Evolutionary conservation across 495 filamentous ascomycete genomes (phyloP).

Genomic region (Penicillium soppii): DNA sequence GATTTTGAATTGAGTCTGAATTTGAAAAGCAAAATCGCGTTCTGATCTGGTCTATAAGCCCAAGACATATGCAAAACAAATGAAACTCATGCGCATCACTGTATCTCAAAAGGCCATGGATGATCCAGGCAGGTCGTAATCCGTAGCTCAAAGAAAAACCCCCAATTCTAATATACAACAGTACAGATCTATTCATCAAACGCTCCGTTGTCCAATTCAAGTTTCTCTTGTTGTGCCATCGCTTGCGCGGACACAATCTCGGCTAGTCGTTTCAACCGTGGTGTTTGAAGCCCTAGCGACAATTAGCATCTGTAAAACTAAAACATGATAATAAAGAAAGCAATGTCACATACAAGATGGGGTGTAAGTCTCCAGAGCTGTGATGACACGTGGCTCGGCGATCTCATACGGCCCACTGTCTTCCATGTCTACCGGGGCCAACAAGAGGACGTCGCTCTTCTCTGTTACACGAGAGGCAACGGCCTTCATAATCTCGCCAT

Average conservation of each 20-base stretch:
- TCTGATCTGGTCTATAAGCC: conserved; percentile 8
- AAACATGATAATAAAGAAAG: too few species aligned
- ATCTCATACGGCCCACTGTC: conserved; percentile 99
- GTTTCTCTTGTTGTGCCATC: conserved; percentile 86
- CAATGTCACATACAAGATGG: too few species aligned
- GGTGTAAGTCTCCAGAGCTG: conserved; percentile 95
- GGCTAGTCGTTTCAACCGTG: conserved; percentile 86
- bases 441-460: conserved; percentile 92
- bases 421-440: conserved; percentile 97
- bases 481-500: conserved; percentile 99
- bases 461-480: conserved; percentile 96
- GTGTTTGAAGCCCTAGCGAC: conserved; percentile 98
- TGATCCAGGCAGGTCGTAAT: conserved; percentile 28
- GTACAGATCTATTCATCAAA: conserved; percentile 29
- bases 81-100: conserved; percentile 26
- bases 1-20: too few species aligned
- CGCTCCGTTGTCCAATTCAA: conserved; percentile 54
- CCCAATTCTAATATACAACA: conserved; percentile 31
- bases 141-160: conserved; percentile 29
- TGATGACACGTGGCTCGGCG: conserved; percentile 92
- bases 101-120: conserved; percentile 21
- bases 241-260: conserved; percentile 97
- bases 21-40: background rate
- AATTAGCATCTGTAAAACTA: too few species aligned
- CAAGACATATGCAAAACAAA: conserved; percentile 11